phyloP scores from a whole-genome alignment of 1,139 yeast genomes.

The Wickerhamomyces sp. region DNA sequence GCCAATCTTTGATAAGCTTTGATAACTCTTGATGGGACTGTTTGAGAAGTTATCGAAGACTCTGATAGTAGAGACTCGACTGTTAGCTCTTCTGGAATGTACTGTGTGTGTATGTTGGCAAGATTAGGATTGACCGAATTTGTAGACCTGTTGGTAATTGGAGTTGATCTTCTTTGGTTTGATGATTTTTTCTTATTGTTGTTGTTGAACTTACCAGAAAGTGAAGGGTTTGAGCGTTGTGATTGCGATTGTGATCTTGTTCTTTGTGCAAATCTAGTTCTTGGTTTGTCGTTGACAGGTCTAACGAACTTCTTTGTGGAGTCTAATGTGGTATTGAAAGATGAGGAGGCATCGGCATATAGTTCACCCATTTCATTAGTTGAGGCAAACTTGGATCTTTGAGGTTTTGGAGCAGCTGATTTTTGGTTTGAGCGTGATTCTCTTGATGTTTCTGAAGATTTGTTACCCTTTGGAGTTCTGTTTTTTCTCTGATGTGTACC shows the following conservation, averaged over 20 bases:
- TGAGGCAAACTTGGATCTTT: not conserved
- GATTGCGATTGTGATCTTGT: not conserved
- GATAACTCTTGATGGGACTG: conserved; percentile 15
- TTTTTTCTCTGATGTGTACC: not conserved
- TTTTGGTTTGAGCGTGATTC: not conserved
- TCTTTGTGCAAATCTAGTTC: not conserved
- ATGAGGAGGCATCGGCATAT: not conserved
- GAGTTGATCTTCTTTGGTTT: not conserved
- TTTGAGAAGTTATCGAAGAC: conserved; percentile 18
- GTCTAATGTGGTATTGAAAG: not conserved
- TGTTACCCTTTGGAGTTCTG: not conserved
- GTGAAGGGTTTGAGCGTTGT: not conserved
- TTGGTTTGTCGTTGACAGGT: not conserved
- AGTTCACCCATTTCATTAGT: not conserved
- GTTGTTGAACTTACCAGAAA: not conserved
- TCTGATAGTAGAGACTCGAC: conserved; percentile 8
- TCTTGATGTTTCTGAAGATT: not conserved
- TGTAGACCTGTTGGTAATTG: not conserved
- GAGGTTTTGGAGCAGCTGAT: not conserved
- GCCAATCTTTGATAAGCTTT: conserved; percentile 16
- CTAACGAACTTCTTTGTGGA: not conserved
- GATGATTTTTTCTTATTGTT: not conserved
- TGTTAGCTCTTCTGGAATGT: conserved; percentile 16
- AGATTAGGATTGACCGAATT: conserved; percentile 13
- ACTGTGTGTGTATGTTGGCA: conserved; percentile 9